Evolutionary conservation across 2,329 filamentous ascomycete genomes (phyloP), one percentile per base, ranked within the genome.

Genomic region (Aspergillus fijiensis): DNA sequence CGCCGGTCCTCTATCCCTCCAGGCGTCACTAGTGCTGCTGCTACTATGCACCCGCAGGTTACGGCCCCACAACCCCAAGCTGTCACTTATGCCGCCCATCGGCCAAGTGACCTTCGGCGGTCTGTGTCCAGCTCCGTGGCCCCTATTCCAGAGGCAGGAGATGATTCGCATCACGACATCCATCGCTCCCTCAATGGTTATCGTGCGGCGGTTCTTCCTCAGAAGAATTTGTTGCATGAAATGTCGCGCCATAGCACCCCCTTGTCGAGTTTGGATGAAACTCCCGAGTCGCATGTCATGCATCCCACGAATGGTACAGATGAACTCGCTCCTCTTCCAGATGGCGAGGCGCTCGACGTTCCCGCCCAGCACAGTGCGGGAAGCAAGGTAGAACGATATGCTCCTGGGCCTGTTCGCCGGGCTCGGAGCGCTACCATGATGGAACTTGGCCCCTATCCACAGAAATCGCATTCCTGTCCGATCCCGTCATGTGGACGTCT

Each of bases 381-480:
- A 67, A 85, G 82, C 74, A 85, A 82, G 77, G 86, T 80, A 64
- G 85, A 77, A 71, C 81, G 73, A 42, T 69, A 67, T 48, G 69
- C 60, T 72, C 87, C 88, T 63, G 91, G 89, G 61, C 91, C 92
- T 60, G 89, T 95, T 70, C 90, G 95, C 69, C 87, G 95, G 71
- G 95, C 95, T 65, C 89, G 94, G 66, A 97, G 93, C 67, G 94
- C 95, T 55, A 98, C 95, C 4, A 90, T 96, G 77, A 96, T 96
- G 89, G 95, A 99, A 77, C 86, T 97, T 64, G 92, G 92, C 33
- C 95, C 96, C 14, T 98, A 98, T 75, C 92, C 95, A 55, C 92
- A 96, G 74, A 99, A 99, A 79, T 96, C 93, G 47, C 95, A 99
- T 79, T 98, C 94, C 2, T 99, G 95, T 81, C 95, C 95, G n/a